These are phyloP conservation scores for Colletotrichum sansevieriae DNA, from an alignment of 2,329 filamentous ascomycete genomes.

Conservation along the genomic window DNA sequence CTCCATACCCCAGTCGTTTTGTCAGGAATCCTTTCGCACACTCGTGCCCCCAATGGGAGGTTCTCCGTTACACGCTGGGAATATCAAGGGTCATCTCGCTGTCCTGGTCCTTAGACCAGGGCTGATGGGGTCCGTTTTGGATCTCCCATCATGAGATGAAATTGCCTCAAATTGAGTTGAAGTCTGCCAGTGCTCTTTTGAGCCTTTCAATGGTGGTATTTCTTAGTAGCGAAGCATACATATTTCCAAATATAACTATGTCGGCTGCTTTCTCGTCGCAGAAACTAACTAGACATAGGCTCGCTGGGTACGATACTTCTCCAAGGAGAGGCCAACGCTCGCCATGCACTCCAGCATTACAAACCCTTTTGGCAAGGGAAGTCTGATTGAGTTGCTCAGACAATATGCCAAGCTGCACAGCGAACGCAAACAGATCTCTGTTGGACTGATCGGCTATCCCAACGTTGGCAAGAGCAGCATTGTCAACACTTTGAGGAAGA, in stretches of 20 bases:
- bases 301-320: constrained; percentile 89
- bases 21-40: constrained; percentile 88
- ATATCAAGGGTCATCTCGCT: constrained; percentile 84
- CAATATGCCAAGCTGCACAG: constrained; percentile 94
- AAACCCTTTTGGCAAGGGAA: constrained; percentile 97
- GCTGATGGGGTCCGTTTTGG: constrained; percentile 92
- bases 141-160: constrained; percentile 78
- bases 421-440: constrained; percentile 91
- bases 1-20: constrained; percentile 71
- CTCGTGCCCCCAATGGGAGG: constrained; percentile 75
- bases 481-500: constrained; percentile 95
- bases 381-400: constrained; percentile 88
- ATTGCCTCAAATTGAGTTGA: constrained; percentile 99
- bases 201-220: constrained; percentile 72
- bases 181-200: constrained; percentile 74
- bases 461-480: constrained; percentile 97
- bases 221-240: constrained; percentile 99
- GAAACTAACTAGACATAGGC: constrained; percentile 70
- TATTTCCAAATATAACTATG: constrained; percentile 46
- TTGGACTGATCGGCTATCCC: constrained; percentile 84
- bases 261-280: constrained; percentile 28
- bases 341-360: constrained; percentile 96
- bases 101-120: constrained; percentile 73
- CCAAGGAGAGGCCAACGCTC: constrained; percentile 91
- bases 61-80: constrained; percentile 99